Evolutionary conservation across 495 filamentous ascomycete genomes (phyloP).

Genomic region (Penicillium herquei): DNA sequence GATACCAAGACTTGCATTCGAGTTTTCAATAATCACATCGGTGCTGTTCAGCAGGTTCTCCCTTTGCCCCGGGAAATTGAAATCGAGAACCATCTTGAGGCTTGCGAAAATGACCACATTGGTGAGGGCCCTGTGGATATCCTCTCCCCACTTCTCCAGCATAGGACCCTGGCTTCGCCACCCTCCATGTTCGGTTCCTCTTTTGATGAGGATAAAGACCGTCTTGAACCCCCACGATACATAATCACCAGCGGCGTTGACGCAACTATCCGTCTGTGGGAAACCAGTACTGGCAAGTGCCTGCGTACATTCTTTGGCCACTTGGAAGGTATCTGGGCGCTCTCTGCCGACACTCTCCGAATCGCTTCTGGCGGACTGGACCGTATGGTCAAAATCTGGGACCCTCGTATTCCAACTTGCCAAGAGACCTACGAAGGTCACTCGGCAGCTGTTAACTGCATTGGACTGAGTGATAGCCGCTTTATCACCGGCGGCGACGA

Average conservation of each 20-base stretch:
- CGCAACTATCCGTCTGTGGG: conserved; percentile 89
- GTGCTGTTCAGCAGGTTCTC: conserved; percentile 89
- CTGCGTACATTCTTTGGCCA: conserved; percentile 94
- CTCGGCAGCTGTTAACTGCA: conserved; percentile 83
- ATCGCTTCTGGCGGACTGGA: conserved; percentile 89
- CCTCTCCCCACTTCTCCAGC: conserved; percentile 26
- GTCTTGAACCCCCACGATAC: conserved; percentile 75
- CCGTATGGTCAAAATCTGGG: conserved; percentile 96
- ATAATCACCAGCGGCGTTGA: conserved; percentile 92
- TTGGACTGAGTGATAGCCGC: conserved; percentile 81
- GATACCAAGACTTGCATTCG: conserved; percentile 75
- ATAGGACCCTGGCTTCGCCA: conserved; percentile 37
- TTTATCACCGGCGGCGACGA: conserved; percentile 93
- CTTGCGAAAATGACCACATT: conserved; percentile 55
- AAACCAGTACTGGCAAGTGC: conserved; percentile 76
- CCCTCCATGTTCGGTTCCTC: conserved; percentile 51
- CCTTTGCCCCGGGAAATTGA: conserved; percentile 82
- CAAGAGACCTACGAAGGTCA: conserved; percentile 91
- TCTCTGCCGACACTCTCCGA: conserved; percentile 87
- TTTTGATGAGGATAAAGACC: conserved; percentile 53
- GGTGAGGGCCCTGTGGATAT: conserved; percentile 23
- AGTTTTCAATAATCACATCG: conserved; percentile 89
- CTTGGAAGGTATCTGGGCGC: conserved; percentile 91
- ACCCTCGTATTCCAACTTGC: conserved; percentile 84
- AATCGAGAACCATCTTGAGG: conserved; percentile 63